phyloP scores from a whole-genome alignment of 495 filamentous ascomycete species.

The Parathielavia appendiculata region DNA sequence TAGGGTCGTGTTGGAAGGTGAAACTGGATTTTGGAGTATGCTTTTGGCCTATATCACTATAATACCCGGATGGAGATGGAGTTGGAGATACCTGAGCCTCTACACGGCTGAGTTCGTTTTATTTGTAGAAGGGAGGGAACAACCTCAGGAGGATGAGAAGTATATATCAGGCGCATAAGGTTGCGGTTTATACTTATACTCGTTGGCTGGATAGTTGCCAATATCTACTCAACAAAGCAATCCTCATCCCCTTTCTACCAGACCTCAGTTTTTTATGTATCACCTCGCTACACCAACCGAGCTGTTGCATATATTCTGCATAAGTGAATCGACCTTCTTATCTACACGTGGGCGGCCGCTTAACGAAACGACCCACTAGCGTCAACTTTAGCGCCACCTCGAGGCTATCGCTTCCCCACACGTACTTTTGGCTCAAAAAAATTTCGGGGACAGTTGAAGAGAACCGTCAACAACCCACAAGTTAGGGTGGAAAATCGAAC shows the following conservation, averaged over 20 bases:
- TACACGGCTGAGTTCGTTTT: slow-evolving; percentile 6
- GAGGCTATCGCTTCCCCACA: slow-evolving; percentile 22
- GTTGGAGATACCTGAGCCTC: slow-evolving; percentile 15
- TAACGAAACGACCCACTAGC: too few species aligned
- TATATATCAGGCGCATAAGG: background rate
- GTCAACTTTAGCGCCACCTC: slow-evolving; percentile 11
- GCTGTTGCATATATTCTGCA: too few species aligned
- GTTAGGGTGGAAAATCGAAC: slow-evolving; percentile 21
- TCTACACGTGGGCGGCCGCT: too few species aligned
- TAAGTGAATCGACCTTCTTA: too few species aligned
- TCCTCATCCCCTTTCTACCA: background rate
- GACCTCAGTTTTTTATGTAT: background rate
- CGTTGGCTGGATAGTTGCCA: background rate
- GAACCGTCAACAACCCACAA: slow-evolving; percentile 8
- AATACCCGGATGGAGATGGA: slow-evolving; percentile 9
- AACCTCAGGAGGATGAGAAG: background rate
- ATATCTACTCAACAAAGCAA: background rate
- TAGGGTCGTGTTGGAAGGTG: background rate
- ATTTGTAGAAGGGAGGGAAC: background rate
- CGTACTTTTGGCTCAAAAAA: slow-evolving; percentile 18
- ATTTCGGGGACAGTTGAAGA: slow-evolving; percentile 18
- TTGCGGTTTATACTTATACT: background rate
- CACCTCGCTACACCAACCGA: too few species aligned
- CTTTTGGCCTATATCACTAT: slow-evolving; percentile 1
- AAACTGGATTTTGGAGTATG: background rate